These are phyloP conservation scores for Candida patagonica DNA, from an alignment of 805 yeast genomes.

Conservation along the genomic window DNA sequence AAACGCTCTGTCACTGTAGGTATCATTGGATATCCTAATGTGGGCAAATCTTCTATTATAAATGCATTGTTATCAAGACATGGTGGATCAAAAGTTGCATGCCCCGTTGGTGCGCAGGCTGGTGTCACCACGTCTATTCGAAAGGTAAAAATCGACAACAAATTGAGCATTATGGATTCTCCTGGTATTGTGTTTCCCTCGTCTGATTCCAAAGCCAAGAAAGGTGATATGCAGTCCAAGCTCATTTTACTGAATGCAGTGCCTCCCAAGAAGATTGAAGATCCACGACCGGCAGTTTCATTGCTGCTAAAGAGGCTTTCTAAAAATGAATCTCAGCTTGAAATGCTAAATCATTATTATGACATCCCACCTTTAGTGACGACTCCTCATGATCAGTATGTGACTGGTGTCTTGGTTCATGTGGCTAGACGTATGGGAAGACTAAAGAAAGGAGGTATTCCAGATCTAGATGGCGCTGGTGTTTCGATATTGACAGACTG, in stretches of 20 bases:
- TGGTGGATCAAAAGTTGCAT: constrained; percentile 52
- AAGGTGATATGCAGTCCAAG: constrained; percentile 69
- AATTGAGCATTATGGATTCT: constrained; percentile 81
- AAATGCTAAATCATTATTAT: constrained; percentile 63
- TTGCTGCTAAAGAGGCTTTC: constrained; percentile 67
- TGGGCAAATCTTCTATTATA: constrained; percentile 91
- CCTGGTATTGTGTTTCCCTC: constrained; percentile 96
- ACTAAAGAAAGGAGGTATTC: constrained; percentile 86
- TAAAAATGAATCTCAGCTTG: constrained; percentile 55
- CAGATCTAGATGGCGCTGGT: constrained; percentile 82
- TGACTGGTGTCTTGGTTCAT: constrained; percentile 81
- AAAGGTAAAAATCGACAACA: constrained; percentile 86
- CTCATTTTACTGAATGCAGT: constrained; percentile 79
- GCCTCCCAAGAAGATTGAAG: constrained; percentile 76
- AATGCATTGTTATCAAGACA: constrained; percentile 75
- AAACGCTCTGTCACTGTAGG: constrained; percentile 90
- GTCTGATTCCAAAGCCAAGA: constrained; percentile 28
- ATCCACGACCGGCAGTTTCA: constrained; percentile 76
- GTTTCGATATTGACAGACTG: constrained; percentile 78
- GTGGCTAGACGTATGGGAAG: constrained; percentile 90
- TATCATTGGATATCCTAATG: constrained; percentile 95
- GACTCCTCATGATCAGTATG: constrained; percentile 60
- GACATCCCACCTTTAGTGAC: constrained; percentile 74
- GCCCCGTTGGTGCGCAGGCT: constrained; percentile 97
- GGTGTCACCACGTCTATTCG: constrained; percentile 91